Percentiles rank a stretch among this genome's conserved stretches.
phyloP scores from a whole-genome alignment of 78 protist genomes.

The Emiliania huxleyi region DNA sequence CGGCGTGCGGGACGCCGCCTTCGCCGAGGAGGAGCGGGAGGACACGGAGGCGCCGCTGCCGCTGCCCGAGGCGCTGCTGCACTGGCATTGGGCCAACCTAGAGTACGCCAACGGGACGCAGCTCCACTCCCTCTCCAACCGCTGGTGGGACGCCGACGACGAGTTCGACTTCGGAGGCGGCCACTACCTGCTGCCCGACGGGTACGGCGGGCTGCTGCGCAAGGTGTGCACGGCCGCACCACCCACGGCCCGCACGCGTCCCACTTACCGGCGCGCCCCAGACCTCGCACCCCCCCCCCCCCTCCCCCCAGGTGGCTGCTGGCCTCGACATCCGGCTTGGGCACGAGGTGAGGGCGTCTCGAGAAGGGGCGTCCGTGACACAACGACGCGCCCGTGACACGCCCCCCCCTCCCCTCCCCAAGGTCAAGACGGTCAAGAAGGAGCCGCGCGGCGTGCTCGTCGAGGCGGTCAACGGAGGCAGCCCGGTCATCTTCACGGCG shows the following conservation, averaged over 20 bases:
- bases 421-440: background rate
- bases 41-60: background rate
- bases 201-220: background rate
- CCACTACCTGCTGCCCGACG: slow-evolving; percentile 1
- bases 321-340: background rate
- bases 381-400: too few relatives aligned
- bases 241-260: too few relatives aligned
- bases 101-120: background rate
- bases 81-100: slow-evolving; percentile 1
- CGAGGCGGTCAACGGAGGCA: background rate
- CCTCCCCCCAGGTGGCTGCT: too few relatives aligned
- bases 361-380: too few relatives aligned
- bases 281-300: too few relatives aligned
- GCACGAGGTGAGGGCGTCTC: background rate
- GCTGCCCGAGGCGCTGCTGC: background rate
- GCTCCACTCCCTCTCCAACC: background rate
- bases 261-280: too few relatives aligned
- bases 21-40: background rate
- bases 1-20: background rate
- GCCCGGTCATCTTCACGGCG: background rate
- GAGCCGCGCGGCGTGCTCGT: background rate
- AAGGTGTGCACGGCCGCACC: too few relatives aligned
- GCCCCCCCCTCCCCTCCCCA: too few relatives aligned
- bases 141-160: slow-evolving; percentile 22
- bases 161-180: background rate